Conservation (phyloP, 768 basidiomycete species). For the Lyophyllum semitale region DNA sequence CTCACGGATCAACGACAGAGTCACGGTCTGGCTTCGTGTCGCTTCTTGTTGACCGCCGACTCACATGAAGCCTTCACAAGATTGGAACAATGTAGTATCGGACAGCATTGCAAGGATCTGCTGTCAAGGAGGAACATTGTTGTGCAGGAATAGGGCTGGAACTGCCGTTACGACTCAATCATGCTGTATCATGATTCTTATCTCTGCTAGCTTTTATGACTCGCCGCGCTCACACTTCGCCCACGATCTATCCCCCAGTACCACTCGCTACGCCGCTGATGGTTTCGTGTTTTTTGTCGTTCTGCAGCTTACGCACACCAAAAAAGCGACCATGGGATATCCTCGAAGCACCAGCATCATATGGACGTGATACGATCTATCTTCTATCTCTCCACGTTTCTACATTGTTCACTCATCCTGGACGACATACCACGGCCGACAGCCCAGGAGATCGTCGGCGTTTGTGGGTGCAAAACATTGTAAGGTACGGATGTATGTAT, state of each 20-base stretch:
- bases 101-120: not conserved
- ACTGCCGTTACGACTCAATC: too few species aligned
- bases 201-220: not conserved
- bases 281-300: not conserved
- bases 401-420: slow-evolving; percentile 23
- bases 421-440: not conserved
- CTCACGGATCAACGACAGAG: too few species aligned
- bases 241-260: not conserved
- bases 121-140: not conserved
- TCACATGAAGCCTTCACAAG: not conserved
- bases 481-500: not conserved
- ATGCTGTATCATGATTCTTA: not conserved
- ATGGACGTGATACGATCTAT: not conserved
- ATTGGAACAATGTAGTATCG: not conserved
- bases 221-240: not conserved
- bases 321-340: not conserved
- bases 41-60: not conserved
- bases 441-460: not conserved
- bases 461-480: slow-evolving; percentile 6
- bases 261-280: not conserved
- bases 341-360: slow-evolving; percentile 6
- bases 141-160: not conserved
- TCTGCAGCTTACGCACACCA: not conserved
- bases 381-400: slow-evolving; percentile 7
- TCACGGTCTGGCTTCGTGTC: not conserved